phyloP scores from a whole-genome alignment of 768 basidiomycete genomes.

The Mrakia gelida region DNA sequence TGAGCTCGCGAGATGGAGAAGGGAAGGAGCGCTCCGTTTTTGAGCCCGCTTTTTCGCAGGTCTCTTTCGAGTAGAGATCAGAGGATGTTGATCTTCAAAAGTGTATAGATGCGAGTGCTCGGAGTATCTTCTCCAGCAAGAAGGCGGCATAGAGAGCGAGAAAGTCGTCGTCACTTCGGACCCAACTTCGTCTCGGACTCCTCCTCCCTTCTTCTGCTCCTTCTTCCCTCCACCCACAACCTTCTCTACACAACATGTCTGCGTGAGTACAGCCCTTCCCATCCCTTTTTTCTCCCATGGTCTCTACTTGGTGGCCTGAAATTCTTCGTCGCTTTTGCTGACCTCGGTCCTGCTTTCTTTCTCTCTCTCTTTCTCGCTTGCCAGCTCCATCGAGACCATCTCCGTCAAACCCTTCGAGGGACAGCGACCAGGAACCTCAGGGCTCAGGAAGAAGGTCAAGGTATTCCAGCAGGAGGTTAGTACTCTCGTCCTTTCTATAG shows the following conservation, averaged over 20 bases:
- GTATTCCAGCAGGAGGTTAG: conserved; percentile 93
- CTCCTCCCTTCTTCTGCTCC: background rate
- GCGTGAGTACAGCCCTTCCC: background rate
- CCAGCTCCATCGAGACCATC: conserved; percentile 28
- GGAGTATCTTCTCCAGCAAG: too few species aligned
- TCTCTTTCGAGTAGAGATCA: too few species aligned
- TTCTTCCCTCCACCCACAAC: background rate
- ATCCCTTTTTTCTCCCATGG: background rate
- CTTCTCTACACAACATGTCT: background rate
- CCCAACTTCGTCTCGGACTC: background rate
- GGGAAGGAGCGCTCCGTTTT: too few species aligned
- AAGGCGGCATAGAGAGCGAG: too few species aligned
- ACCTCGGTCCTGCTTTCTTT: background rate
- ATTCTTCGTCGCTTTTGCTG: background rate
- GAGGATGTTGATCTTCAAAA: too few species aligned
- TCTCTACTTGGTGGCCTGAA: background rate
- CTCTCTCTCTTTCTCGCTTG: background rate
- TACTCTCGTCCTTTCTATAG: background rate
- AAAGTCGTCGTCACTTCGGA: too few species aligned
- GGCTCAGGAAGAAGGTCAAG: conserved; percentile 94
- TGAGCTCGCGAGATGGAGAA: too few species aligned
- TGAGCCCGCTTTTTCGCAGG: too few species aligned
- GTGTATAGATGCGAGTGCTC: too few species aligned
- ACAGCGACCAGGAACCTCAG: conserved; percentile 97
- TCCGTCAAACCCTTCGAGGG: conserved; percentile 28